phyloP scores from a whole-genome alignment of 2,329 filamentous ascomycete genomes.

The Fusarium transvaalense region DNA sequence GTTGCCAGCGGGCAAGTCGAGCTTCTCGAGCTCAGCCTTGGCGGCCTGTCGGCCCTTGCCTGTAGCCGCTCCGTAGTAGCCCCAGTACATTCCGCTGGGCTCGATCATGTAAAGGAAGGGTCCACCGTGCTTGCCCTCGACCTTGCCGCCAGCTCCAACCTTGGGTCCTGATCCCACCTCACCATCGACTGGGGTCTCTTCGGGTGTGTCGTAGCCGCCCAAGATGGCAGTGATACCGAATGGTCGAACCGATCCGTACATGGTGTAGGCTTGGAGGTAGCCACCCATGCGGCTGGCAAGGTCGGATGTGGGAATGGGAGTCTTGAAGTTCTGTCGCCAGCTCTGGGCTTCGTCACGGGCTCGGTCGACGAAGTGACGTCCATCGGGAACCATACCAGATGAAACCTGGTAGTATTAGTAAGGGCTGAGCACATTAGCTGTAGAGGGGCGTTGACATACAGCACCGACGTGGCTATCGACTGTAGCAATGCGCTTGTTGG shows the following conservation, averaged over 20 bases:
- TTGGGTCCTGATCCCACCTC: slow-evolving; percentile 86
- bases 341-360: slow-evolving; percentile 92
- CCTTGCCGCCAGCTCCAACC: slow-evolving; percentile 86
- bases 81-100: slow-evolving; percentile 97
- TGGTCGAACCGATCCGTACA: slow-evolving; percentile 95
- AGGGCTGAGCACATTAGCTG: background rate
- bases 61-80: slow-evolving; percentile 97
- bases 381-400: slow-evolving; percentile 93
- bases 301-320: slow-evolving; percentile 88
- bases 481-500: slow-evolving; percentile 97
- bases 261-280: slow-evolving; percentile 96
- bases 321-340: slow-evolving; percentile 95
- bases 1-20: slow-evolving; percentile 83
- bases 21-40: slow-evolving; percentile 98
- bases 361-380: slow-evolving; percentile 92
- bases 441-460: slow-evolving; percentile 67
- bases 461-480: slow-evolving; percentile 94
- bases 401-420: slow-evolving; percentile 70
- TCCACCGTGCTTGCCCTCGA: slow-evolving; percentile 80
- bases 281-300: slow-evolving; percentile 94
- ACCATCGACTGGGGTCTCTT: slow-evolving; percentile 86
- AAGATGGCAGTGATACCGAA: slow-evolving; percentile 97
- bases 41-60: slow-evolving; percentile 97
- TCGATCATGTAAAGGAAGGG: slow-evolving; percentile 99
- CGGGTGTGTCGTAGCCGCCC: slow-evolving; percentile 91